phyloP scores from a whole-genome alignment of 148 eudicot genomes.

The Pouteria glomerata region DNA sequence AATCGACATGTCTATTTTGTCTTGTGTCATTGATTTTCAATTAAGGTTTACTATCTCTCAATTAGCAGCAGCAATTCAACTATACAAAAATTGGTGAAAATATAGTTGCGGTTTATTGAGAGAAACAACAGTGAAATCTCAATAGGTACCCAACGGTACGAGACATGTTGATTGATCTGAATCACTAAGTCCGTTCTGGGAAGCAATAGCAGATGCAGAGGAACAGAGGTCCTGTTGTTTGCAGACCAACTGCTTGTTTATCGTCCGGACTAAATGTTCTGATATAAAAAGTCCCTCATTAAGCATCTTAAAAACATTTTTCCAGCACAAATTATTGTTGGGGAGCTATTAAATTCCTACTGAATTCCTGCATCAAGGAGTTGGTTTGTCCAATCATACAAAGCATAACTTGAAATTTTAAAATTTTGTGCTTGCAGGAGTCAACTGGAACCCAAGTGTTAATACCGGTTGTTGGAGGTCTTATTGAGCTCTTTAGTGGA shows the following conservation, averaged over 20 bases:
- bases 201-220: not conserved
- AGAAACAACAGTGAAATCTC: not conserved
- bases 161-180: not conserved
- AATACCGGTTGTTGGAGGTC: constrained; percentile 72
- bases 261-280: too few species aligned
- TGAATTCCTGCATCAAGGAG: too few species aligned
- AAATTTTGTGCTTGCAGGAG: constrained; percentile 31
- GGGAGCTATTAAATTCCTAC: too few species aligned
- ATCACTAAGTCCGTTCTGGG: not conserved
- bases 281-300: too few species aligned
- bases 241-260: not conserved
- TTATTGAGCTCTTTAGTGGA: constrained; percentile 66
- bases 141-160: not conserved
- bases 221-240: not conserved
- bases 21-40: too few species aligned
- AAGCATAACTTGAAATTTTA: not conserved
- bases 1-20: too few species aligned
- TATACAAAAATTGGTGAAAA: not conserved
- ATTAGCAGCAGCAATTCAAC: too few species aligned
- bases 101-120: not conserved
- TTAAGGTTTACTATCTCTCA: too few species aligned
- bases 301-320: too few species aligned
- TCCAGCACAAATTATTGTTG: too few species aligned
- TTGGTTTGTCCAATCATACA: not conserved
- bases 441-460: constrained; percentile 55